phyloP scores from a whole-genome alignment of 305 asterid species.

The Fraxinus xanthoxyloides region DNA sequence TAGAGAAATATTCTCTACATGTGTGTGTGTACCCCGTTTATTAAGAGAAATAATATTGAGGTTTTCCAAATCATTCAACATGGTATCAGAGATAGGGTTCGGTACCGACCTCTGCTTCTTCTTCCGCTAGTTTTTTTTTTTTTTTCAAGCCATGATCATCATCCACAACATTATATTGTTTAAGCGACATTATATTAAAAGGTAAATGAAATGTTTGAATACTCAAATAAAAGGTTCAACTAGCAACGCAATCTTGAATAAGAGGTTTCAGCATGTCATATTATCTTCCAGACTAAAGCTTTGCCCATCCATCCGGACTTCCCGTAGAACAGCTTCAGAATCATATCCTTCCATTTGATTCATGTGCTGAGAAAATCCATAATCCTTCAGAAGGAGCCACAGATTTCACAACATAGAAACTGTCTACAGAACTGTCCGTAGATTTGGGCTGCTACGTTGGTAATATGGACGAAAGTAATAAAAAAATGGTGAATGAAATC shows the following conservation, averaged over 20 bases:
- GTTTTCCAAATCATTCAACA: too few relatives aligned
- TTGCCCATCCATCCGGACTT: constrained; percentile 32
- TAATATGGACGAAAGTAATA: neutral
- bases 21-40: too few relatives aligned
- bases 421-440: too few relatives aligned
- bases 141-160: constrained; percentile 33
- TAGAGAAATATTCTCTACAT: too few relatives aligned
- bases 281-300: constrained; percentile 33
- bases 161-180: constrained; percentile 36
- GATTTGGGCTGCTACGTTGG: neutral
- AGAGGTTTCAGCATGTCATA: constrained; percentile 38
- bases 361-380: too few relatives aligned
- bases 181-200: constrained; percentile 38
- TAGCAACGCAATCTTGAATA: constrained; percentile 31
- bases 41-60: too few relatives aligned
- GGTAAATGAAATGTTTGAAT: constrained; percentile 32
- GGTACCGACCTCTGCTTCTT: too few relatives aligned
- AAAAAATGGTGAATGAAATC: neutral
- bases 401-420: too few relatives aligned
- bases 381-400: too few relatives aligned
- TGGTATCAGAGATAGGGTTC: too few relatives aligned
- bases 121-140: too few relatives aligned
- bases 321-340: constrained; percentile 38
- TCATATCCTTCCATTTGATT: constrained; percentile 27
- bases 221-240: constrained; percentile 35